These are phyloP conservation scores for Trypanosoma conorhini DNA, from an alignment of 208 protist genomes.

Conservation along the genomic window DNA sequence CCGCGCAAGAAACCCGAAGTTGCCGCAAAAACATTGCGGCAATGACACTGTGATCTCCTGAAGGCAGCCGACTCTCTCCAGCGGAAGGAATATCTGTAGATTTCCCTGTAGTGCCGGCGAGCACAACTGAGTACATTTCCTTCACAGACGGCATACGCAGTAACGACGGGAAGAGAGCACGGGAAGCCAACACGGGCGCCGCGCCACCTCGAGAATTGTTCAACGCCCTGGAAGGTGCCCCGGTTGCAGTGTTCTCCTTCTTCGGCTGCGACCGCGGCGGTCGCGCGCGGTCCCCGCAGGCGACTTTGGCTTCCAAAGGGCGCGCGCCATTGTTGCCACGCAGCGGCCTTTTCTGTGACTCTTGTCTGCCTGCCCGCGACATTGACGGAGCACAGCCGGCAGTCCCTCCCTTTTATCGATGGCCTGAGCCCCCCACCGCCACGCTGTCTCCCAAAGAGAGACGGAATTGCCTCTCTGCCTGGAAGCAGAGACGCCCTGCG, in stretches of 20 bases:
- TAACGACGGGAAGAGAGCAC: slow-evolving; percentile 3
- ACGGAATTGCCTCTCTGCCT: no score
- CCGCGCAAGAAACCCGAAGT: slow-evolving; percentile 12
- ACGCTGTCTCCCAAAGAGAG: no score
- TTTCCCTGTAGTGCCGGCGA: background rate
- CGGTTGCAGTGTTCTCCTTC: background rate
- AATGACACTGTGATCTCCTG: background rate
- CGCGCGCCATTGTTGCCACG: background rate
- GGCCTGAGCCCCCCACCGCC: background rate
- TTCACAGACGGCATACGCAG: slow-evolving; percentile 11
- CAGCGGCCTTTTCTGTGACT: slow-evolving; percentile 2
- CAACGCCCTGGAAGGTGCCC: background rate
- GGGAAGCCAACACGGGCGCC: background rate
- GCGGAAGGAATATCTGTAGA: background rate
- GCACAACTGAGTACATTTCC: slow-evolving; percentile 9
- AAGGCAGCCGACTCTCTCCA: background rate
- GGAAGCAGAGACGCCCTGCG: no score
- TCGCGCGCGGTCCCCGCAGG: background rate
- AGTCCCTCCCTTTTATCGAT: background rate
- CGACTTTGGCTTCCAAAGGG: background rate
- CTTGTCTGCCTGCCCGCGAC: background rate
- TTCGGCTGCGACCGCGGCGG: background rate
- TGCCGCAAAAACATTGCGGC: slow-evolving; percentile 21
- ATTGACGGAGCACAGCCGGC: background rate
- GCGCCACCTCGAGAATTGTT: background rate